Evolutionary conservation across 2,329 filamentous ascomycete genomes (phyloP), one percentile per base, ranked within the genome.

Genomic region (Chaetothyriales sp.): DNA sequence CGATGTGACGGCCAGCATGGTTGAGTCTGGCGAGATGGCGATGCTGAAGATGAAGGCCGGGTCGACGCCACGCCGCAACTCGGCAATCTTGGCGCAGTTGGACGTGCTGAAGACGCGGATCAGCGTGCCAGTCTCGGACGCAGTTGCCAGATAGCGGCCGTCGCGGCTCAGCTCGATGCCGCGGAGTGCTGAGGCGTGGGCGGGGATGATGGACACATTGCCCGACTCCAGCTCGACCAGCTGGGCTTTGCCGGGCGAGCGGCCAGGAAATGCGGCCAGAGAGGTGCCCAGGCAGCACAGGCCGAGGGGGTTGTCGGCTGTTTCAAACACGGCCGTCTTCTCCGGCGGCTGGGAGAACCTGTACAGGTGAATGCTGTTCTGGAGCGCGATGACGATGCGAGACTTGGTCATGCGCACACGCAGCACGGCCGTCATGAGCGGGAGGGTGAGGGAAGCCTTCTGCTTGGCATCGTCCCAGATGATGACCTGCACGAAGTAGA

Each of bases 191-290:
- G 84, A 83, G 3, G 83, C 81, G 65, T 98, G 92, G 2, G 90
- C 92, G 1, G 88, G 87, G 53, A 96, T 87, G 64, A 98, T 95
- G 69, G 84, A 93, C 57, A 96, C 86, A 60, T 86, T 90, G 47
- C 81, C 81, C 0, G 81, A 86, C 18, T 74, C 73, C 9, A 93
- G 68, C 60, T 93, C 81, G 48, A 95, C 83, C 1, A 96, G 71
- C 65, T 95, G 89, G 25, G 96, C 83, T 62, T 98, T 92, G 10
- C 92, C 92, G 0, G 79, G 70, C 0, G 84, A 89, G 49, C 87
- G 78, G n/a, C 90, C 90, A 0, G 90, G 90, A 55, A 96, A 92
- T 0, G 83, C 86, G 5, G 95, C 72, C 36, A 81, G 73, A 57
- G 81, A 81, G 39, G 81, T 73, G 1, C 84, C 83, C 18, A 96